Base-by-base conservation (phyloP, 2,329 filamentous ascomycete genomes). In the Fusarium subglutinans region DNA sequence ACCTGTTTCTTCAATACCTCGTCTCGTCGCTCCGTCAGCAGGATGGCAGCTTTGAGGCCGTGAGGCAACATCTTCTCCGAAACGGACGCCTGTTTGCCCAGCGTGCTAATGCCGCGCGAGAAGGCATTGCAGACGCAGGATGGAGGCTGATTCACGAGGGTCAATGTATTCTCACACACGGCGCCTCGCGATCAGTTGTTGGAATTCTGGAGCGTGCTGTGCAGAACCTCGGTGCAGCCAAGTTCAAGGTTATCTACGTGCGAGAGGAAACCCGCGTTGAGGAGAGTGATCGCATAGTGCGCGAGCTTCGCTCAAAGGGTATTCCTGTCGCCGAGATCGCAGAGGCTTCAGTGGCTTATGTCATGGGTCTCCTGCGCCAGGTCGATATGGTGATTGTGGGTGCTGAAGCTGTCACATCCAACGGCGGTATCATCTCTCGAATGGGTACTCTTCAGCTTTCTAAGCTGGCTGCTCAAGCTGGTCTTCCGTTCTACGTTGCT, bases 1-100 rank as follows among this genome's bases (percentile, higher is more conserved):
- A 98, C 82, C 90, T 98, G 67, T 98, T 99, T 87, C 93, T 96
- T 82, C 93, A 96, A 81, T 98, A 97, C 84, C 90, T 99, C 77
- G 92, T 98, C 79, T 91, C 91, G 64, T 94, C 88, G 73, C 87
- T 92, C 80, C 89, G 88, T 84, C 86, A 88, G 84, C 86, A 87
- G 74, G 83, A 84, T 57, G 80, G 80, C 53, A 81, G 79, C 77
- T 98, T 98, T 82, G 93, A 95, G 72, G 90, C 92, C 57, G 93
- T 97, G 63, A 89, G 94, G 73, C 90, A 92, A 79, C 94, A 98
- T 84, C 87, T 98, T 35, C 87, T 98, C 59, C 90, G 91, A 71
- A 98, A 98, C 83, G 93, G 94, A 22, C 90, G 93, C 70, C 85
- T 98, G 40, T 98, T 98, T 83, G 95, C 96, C 44, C 89, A 92